Base-by-base conservation (phyloP, 2,329 filamentous ascomycete species). In the Beauveria brongniartii region DNA sequence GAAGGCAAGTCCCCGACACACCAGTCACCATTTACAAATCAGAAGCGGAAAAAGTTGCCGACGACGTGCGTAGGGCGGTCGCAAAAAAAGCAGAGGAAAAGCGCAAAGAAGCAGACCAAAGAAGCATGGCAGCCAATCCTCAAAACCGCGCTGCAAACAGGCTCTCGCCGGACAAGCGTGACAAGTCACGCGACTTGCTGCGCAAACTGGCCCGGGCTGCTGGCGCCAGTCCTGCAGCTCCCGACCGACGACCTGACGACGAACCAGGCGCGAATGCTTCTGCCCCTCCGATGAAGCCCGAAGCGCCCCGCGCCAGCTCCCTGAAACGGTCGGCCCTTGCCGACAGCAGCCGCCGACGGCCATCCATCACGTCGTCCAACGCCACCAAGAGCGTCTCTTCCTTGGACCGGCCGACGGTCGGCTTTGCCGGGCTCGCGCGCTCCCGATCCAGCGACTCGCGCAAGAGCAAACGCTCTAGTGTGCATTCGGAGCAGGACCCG, bases 401-500 rank as follows among this genome's bases (percentile, higher is more conserved):
- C 4, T 28, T 28, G 3, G 61, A 63, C n/a, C 75, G 71, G 60
- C 76, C 74, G 22, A 76, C 73, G 3, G 79, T 83, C 41, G 78
- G 75, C 53, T 83, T 82, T 66, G 69, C 72, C 6, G 76, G 76
- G 37, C 67, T 83, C 44, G 72, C 69, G 46, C 75, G 78, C 57
- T 72, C 69, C 57, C 67, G 71, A 14, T 82, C 80, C 2, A 71
- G 69, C 28, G 80, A 82, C 53, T 81, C 80, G 47, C 66, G 72
- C 55, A 75, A 74, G 64, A 77, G 78, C 65, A 83, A 82, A 69
- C 73, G 75, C 60, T 76, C 75, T 41, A 82, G 78, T 67, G 70
- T 76, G 67, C 72, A 76, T 62, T 83, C 82, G 0, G 81, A 84
- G 60, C 67, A 72, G 16, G 82, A 85, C 63, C 82, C 82, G 5